Conservation (phyloP, 2,329 filamentous ascomycete species). For the Lecanoromycetidae sp. region DNA sequence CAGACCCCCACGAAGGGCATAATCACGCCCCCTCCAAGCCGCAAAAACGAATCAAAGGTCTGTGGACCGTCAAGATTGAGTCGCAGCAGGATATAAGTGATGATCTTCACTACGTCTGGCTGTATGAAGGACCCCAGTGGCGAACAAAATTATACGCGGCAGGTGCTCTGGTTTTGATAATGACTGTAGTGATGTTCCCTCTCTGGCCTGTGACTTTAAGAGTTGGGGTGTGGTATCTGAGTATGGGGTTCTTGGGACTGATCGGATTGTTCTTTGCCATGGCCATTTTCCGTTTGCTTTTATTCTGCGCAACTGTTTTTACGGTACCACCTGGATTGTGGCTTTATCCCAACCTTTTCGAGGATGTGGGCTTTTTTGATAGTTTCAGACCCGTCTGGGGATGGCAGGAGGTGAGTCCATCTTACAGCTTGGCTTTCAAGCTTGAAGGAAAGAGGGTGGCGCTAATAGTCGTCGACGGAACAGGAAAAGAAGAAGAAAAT, state of each 20-base stretch:
- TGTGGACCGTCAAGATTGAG: slow-evolving; percentile 92
- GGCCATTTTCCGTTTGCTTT: slow-evolving; percentile 90
- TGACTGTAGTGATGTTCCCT: slow-evolving; percentile 85
- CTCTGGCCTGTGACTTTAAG: slow-evolving; percentile 87
- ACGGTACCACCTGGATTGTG: slow-evolving; percentile 75
- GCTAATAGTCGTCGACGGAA: background rate
- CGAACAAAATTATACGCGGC: slow-evolving; percentile 86
- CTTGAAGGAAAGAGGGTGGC: background rate
- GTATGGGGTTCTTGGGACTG: slow-evolving; percentile 81
- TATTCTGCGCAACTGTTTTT: slow-evolving; percentile 91
- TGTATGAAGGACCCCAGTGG: slow-evolving; percentile 88
- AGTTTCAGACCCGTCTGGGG: slow-evolving; percentile 94
- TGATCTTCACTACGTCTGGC: slow-evolving; percentile 90
- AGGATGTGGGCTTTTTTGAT: slow-evolving; percentile 96
- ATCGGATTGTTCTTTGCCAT: slow-evolving; percentile 92
- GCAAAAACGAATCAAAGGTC: slow-evolving; percentile 81
- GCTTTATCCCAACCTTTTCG: slow-evolving; percentile 95
- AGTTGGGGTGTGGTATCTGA: slow-evolving; percentile 92
- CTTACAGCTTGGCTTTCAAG: background rate
- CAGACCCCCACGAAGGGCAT: slow-evolving; percentile 65
- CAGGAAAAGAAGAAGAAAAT: slow-evolving; percentile 15
- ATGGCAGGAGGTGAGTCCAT: slow-evolving; percentile 74
- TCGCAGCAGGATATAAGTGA: slow-evolving; percentile 78
- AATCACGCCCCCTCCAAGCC: slow-evolving; percentile 54
- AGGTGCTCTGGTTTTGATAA: slow-evolving; percentile 70